These are phyloP conservation scores for Ciborinia camelliae DNA, from an alignment of 2,329 filamentous ascomycete genomes.

Conservation along the genomic window DNA sequence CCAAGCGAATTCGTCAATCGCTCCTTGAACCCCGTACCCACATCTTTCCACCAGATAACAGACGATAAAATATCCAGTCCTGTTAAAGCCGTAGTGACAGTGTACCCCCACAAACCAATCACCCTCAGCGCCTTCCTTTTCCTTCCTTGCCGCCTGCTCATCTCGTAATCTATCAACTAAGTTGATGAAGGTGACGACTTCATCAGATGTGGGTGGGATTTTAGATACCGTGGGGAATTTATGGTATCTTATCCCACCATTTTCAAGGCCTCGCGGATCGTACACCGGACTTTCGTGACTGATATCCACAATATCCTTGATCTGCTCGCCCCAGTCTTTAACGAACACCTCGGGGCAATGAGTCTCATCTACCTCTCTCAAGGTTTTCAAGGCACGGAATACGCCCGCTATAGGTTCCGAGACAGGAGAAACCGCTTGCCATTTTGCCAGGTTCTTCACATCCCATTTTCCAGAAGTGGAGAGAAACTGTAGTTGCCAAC, in stretches of 20 bases:
- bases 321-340: constrained; percentile 59
- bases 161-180: constrained; percentile 58
- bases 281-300: constrained; percentile 89
- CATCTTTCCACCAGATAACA: constrained; percentile 85
- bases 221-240: constrained; percentile 94
- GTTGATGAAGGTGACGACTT: constrained; percentile 53
- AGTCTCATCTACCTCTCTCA: constrained; percentile 80
- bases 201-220: constrained; percentile 63
- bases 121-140: constrained; percentile 42
- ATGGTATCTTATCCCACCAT: constrained; percentile 66
- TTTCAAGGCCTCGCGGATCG: constrained; percentile 67
- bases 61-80: constrained; percentile 86
- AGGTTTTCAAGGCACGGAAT: constrained; percentile 89
- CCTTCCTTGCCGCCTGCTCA: constrained; percentile 48
- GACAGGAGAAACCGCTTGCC: constrained; percentile 75
- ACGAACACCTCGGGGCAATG: constrained; percentile 76
- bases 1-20: constrained; percentile 72
- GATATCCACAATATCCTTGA: constrained; percentile 83
- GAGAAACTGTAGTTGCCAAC: constrained; percentile 88
- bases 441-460: constrained; percentile 92
- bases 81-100: constrained; percentile 91
- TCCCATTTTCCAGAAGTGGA: constrained; percentile 95
- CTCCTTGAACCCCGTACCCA: constrained; percentile 67
- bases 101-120: constrained; percentile 71
- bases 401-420: constrained; percentile 73